phyloP scores from a whole-genome alignment of 1,284 basidiomycete species.

The Uromyces viciae-fabae region DNA sequence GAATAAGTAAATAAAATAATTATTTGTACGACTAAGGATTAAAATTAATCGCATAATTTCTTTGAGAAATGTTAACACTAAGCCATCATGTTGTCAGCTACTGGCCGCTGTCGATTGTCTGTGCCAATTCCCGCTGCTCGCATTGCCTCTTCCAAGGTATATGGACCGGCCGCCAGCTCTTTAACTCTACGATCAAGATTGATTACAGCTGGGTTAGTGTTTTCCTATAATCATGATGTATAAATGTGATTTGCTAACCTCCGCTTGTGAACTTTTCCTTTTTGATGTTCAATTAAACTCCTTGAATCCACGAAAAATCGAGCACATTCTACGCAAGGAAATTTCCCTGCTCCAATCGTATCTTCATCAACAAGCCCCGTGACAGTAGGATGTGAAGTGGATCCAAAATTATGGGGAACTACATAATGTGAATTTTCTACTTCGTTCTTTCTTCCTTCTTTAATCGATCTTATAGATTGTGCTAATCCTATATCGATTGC shows the following conservation, averaged over 20 bases:
- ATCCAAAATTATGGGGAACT: conserved; percentile 25
- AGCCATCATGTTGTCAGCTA: neutral
- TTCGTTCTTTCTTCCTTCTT: neutral
- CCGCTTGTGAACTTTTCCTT: conserved; percentile 40
- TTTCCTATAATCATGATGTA: neutral
- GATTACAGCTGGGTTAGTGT: neutral
- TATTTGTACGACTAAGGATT: too few species aligned
- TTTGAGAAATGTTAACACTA: neutral
- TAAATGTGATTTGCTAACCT: conserved; percentile 1
- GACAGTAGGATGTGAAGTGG: conserved; percentile 35
- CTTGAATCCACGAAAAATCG: conserved; percentile 35
- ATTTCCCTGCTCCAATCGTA: conserved; percentile 30
- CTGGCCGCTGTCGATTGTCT: conserved; percentile 41
- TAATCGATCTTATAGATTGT: conserved; percentile 30
- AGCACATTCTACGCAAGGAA: conserved; percentile 38
- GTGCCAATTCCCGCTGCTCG: conserved; percentile 36
- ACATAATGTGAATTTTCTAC: neutral
- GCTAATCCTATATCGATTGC: conserved; percentile 19
- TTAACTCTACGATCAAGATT: conserved; percentile 16
- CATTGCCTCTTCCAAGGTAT: conserved; percentile 42
- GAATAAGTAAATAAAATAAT: too few species aligned
- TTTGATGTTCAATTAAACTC: conserved; percentile 24
- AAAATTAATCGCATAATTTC: too few species aligned
- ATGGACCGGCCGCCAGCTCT: conserved; percentile 33
- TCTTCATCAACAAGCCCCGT: conserved; percentile 39